Evolutionary conservation across 305 asterid genomes (phyloP).

Genomic region (Nicotiana rustica): DNA sequence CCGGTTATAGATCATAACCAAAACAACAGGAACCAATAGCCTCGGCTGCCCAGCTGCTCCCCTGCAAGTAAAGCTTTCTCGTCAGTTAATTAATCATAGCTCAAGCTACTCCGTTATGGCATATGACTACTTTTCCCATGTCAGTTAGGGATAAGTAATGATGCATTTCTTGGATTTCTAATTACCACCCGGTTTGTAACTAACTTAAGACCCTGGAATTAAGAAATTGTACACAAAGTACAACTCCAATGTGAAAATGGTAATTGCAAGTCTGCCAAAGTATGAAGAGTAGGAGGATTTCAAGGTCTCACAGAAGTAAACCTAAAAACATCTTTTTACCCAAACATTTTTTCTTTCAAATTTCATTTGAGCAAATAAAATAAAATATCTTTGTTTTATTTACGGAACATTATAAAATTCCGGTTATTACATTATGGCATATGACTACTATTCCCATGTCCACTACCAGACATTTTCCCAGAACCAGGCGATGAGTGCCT

Average conservation of each 20-base stretch:
- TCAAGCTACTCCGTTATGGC: not conserved
- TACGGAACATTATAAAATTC: not conserved
- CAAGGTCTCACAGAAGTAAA: not conserved
- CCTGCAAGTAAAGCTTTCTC: slow-evolving; percentile 53
- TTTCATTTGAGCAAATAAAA: not conserved
- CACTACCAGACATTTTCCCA: not conserved
- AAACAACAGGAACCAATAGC: slow-evolving; percentile 77
- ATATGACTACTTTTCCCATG: not conserved
- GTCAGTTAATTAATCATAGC: not conserved
- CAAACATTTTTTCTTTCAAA: not conserved
- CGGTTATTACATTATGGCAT: no score
- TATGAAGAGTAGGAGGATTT: not conserved
- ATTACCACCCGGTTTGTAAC: not conserved
- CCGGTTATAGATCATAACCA: slow-evolving; percentile 86
- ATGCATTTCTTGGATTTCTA: not conserved
- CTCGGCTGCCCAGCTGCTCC: slow-evolving; percentile 92
- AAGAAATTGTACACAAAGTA: not conserved
- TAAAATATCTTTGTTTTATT: not conserved
- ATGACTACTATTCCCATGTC: not conserved
- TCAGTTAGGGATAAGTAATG: not conserved
- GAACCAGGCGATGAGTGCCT: not conserved
- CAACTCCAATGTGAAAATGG: not conserved
- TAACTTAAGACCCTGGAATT: slow-evolving; percentile 1
- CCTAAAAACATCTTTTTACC: not conserved
- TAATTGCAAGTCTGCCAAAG: not conserved